Percentiles rank a stretch among this genome's conserved stretches.
phyloP scores from a whole-genome alignment of 129 eudicot species.

The Ambrosia trifida region DNA sequence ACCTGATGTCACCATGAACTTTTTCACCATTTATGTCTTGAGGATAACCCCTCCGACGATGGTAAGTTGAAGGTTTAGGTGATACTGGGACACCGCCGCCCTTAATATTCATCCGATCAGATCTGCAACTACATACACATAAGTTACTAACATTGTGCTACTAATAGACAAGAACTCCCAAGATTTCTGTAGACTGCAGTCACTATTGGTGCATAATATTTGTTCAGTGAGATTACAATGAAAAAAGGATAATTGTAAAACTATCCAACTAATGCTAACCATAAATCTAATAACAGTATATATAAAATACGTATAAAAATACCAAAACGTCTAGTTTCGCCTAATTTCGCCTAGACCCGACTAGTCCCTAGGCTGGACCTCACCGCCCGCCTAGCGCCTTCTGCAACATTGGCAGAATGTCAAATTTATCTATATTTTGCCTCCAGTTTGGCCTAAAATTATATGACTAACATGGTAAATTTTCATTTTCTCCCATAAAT shows the following conservation, averaged over 20 bases:
- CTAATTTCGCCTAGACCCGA: no score
- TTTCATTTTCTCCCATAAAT: background rate
- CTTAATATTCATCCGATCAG: constrained; percentile 35
- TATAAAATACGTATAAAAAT: no score
- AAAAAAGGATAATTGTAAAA: no score
- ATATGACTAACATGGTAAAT: background rate
- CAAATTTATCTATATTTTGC: background rate
- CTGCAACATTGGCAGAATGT: no score
- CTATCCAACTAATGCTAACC: no score
- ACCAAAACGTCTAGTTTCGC: no score
- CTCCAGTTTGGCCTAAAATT: background rate
- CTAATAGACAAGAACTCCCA: background rate
- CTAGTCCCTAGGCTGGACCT: no score
- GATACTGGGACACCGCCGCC: constrained; percentile 25
- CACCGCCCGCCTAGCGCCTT: no score
- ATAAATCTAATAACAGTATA: no score
- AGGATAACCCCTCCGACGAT: constrained; percentile 48
- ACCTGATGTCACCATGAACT: constrained; percentile 38
- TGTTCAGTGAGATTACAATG: no score
- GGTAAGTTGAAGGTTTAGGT: constrained; percentile 53
- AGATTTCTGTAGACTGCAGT: background rate
- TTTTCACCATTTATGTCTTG: constrained; percentile 38
- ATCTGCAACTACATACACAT: constrained; percentile 29
- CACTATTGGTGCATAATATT: background rate
- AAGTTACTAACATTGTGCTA: background rate